Evolutionary conservation across 2,329 filamentous ascomycete species (phyloP), one percentile per base, ranked within the genome.

Genomic region (Dendrostoma leiphaemia): DNA sequence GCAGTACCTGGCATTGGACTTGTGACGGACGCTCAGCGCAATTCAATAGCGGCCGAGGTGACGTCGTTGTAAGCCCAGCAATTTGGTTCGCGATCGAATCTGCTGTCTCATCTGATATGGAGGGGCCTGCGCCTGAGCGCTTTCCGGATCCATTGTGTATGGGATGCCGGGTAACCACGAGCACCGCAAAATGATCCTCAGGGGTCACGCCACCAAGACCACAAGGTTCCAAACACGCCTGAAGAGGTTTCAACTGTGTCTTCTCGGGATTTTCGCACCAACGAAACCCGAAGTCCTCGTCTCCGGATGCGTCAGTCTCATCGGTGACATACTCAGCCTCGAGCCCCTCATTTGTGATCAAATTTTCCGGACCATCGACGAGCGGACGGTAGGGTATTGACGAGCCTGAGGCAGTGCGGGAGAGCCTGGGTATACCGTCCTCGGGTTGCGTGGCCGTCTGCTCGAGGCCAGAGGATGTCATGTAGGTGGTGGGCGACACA

Each of bases 181-280:
- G 71, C 1, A 86, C 70, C 37, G 78, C 72, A 56, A 87, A 86
- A 58, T 86, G 83, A 58, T 87, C 84, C n/a, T 85, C 82, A 0
- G 84, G 83, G 24, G 76, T 69, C 0, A 84, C 77, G 13, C 82
- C 82, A 6, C 80, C 82, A 0, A 87, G 64, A 1, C 84, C 84
- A 43, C 77, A 84, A 0, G 81, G 79, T 55, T 84, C 79, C 3
- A 88, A 67, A 0, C 71, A 79, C 0, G 80, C 77, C 54, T 81
- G 76, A 3, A 85, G 65, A 0, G 72, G 68, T 2, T 65, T 64
- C 2, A 71, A 62, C 3, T 67, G 60, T 2, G 70, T 64, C n/a
- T 67, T 68, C 56, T 78, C 77, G 12, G 68, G 65, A 2, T 69
- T 62, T 3, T 73, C 62, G 1, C 76, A 74, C 80, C 80, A 81